Evolutionary conservation across 352 stramenopile genomes (phyloP), one percentile per base, ranked within the genome.

Genomic region (Globisporangium radiosum): DNA sequence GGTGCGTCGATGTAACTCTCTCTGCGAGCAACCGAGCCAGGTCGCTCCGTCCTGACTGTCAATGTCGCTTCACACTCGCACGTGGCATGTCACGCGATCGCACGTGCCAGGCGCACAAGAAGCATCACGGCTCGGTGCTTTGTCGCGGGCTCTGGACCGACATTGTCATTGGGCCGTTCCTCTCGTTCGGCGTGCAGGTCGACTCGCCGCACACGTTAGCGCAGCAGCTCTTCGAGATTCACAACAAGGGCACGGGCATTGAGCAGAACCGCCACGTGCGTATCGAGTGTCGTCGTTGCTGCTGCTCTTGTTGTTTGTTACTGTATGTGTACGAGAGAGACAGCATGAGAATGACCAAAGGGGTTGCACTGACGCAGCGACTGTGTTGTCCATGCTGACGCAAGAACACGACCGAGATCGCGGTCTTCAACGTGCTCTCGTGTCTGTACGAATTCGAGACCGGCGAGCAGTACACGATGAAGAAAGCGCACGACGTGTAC

Each of bases 231-330:
- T 98, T 98, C 62, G 75, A 97, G 54, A 75, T 98, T 48, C 69
- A 96, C 58, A 98, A 98, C 78, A 94, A 96, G 58, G 89, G 87
- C 57, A 95, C 76, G 1, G 92, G 92, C 9, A 92, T 96, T 8
- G 92, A 98, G 71, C 95, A 98, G 72, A 94, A 98, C 59, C 85
- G 90, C 15, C 92, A 98, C 54, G 84, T 93, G 73, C 50, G 70
- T 63, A 33, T 10, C 9, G 7, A 33, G 7, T 8, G 36, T 25
- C 15, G 5, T 7, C n/a, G 25, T 33, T 33, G 25, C 25, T 33
- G 25, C 25, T 33, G 25, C 25, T 33, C 25, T 8, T 57, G 47
- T 54, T 17, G 4, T 40, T 7, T 63, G 7, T 38, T 8, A 9
- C 5, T 2, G 7, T 44, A 14, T 38, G 10, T 54, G 50, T 3